A percentile compares a stretch with the other conserved stretches of the same genome.
These are phyloP conservation scores for Penicillium daleae DNA, from an alignment of 495 filamentous ascomycete genomes.

Conservation along the genomic window DNA sequence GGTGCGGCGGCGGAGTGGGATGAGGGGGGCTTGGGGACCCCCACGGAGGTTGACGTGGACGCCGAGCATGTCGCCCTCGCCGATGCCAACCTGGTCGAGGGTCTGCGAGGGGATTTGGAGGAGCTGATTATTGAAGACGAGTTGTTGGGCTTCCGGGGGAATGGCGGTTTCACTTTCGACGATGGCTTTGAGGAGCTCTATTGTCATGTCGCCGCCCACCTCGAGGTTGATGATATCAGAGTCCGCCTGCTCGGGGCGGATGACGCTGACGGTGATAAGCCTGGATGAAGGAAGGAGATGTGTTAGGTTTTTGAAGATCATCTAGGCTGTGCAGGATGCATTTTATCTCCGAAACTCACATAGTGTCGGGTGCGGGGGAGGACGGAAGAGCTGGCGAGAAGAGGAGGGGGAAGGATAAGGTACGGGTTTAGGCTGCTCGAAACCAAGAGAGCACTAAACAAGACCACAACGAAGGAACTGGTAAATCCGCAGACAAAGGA, in stretches of 20 bases:
- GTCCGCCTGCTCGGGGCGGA: constrained; percentile 70
- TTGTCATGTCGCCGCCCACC: constrained; percentile 79
- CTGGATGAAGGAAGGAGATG: constrained; percentile 38
- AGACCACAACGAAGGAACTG: neutral
- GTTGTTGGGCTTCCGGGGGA: constrained; percentile 49
- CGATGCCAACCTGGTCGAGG: constrained; percentile 78
- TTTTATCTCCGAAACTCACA: constrained; percentile 10
- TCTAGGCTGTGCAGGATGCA: neutral
- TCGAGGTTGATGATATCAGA: constrained; percentile 83
- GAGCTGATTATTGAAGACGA: constrained; percentile 89
- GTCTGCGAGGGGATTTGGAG: constrained; percentile 77
- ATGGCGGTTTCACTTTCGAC: constrained; percentile 68
- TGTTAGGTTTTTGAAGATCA: neutral
- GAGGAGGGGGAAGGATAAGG: neutral
- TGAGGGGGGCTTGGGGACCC: constrained; percentile 8
- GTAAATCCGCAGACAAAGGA: neutral
- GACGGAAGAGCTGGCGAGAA: neutral
- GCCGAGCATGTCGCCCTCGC: constrained; percentile 90
- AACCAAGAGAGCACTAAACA: neutral
- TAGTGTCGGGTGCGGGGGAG: constrained; percentile 7
- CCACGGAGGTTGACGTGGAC: constrained; percentile 64
- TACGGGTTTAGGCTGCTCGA: neutral
- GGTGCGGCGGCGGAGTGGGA: constrained; percentile 12
- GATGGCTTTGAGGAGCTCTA: constrained; percentile 83
- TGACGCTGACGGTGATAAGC: constrained; percentile 87